Evolutionary conservation across 768 basidiomycete species (phyloP).

Genomic region (Boletus rufocinnamomeus): DNA sequence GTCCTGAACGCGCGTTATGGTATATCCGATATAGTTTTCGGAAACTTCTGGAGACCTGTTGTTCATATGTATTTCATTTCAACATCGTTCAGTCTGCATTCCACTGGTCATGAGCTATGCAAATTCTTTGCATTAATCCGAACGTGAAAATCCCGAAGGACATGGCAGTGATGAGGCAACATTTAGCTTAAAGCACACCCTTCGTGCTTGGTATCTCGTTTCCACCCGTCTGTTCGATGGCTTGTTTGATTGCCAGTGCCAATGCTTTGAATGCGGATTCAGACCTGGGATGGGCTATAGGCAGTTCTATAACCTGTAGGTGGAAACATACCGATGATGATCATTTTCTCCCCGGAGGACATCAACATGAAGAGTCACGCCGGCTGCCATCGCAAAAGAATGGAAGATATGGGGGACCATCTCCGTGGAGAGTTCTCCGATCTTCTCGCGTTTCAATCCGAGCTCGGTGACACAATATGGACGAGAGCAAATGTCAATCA

Average conservation of each 20-base stretch:
- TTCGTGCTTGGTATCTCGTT: constrained; percentile 96
- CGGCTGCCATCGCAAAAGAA: constrained; percentile 96
- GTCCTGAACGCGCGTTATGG: constrained; percentile 41
- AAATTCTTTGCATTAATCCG: background rate
- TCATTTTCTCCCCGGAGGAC: constrained; percentile 95
- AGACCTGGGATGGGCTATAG: constrained; percentile 52
- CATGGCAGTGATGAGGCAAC: background rate
- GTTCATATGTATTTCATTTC: constrained; percentile 23
- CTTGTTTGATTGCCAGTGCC: constrained; percentile 92
- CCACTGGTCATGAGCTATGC: constrained; percentile 1
- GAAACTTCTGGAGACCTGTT: background rate
- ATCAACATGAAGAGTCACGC: constrained; percentile 92
- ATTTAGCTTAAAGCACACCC: constrained; percentile 71
- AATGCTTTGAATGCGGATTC: constrained; percentile 99
- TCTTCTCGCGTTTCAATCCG: constrained; percentile 84
- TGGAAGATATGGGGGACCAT: constrained; percentile 99
- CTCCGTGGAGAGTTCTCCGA: constrained; percentile 94
- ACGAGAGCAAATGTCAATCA: constrained; percentile 97
- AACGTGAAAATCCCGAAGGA: background rate
- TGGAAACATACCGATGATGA: constrained; percentile 79
- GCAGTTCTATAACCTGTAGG: background rate
- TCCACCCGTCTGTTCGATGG: constrained; percentile 87
- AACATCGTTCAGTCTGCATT: constrained; percentile 1
- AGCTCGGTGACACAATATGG: constrained; percentile 95
- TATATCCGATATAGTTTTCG: constrained; percentile 9